Evolutionary conservation across 768 basidiomycete genomes (phyloP).

Genomic region (Xanthoconium purpureum): DNA sequence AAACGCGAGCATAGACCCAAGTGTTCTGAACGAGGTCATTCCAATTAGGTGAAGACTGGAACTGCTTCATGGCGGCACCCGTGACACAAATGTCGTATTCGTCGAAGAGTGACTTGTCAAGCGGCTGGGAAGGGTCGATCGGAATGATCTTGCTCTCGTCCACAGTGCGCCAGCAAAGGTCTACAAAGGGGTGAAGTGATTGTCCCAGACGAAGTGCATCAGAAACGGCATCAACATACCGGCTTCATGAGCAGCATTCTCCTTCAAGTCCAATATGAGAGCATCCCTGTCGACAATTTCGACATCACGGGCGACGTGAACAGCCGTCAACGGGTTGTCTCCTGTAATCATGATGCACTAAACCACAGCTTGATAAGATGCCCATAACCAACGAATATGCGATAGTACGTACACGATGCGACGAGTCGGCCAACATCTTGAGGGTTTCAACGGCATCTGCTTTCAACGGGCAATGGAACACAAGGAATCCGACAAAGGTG

Average conservation of each 20-base stretch:
- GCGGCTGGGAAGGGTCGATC: slow-evolving; percentile 73
- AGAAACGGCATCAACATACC: slow-evolving; percentile 45
- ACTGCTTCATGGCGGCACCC: slow-evolving; percentile 89
- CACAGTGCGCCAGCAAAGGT: slow-evolving; percentile 91
- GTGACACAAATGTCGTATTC: slow-evolving; percentile 96
- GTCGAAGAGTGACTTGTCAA: slow-evolving; percentile 76
- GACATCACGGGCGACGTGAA: slow-evolving; percentile 93
- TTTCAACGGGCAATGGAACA: slow-evolving; percentile 98
- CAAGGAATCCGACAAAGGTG: slow-evolving; percentile 91
- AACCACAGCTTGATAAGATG: background rate
- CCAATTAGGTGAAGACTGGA: slow-evolving; percentile 68
- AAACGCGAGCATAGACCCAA: slow-evolving; percentile 98
- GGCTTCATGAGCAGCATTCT: slow-evolving; percentile 65
- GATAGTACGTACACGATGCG: slow-evolving; percentile 74
- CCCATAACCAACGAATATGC: background rate
- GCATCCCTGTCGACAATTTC: slow-evolving; percentile 96
- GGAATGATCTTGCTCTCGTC: slow-evolving; percentile 88
- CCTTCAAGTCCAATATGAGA: slow-evolving; percentile 86
- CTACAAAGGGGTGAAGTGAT: slow-evolving; percentile 34
- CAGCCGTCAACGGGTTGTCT: slow-evolving; percentile 95
- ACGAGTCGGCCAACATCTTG: slow-evolving; percentile 93
- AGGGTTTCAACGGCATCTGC: slow-evolving; percentile 85
- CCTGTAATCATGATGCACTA: slow-evolving; percentile 99
- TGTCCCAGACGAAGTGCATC: background rate
- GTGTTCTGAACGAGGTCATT: slow-evolving; percentile 85